Percentiles rank a stretch among this genome's conserved stretches.
These are phyloP conservation scores for Areca catechu DNA, from an alignment of 176 grass and related monocot species.

Conservation along the genomic window DNA sequence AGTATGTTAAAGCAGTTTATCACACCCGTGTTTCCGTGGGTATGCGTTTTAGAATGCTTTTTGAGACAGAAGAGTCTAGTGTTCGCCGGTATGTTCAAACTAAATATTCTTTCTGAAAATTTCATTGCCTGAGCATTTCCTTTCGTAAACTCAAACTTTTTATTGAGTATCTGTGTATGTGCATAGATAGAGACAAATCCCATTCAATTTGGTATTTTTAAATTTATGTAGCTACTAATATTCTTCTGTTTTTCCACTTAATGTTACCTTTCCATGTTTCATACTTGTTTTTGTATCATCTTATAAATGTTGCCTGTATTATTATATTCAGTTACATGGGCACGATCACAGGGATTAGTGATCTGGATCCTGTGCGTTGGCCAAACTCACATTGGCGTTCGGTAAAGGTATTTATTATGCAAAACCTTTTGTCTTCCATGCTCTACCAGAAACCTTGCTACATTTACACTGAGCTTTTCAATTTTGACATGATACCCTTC, in stretches of 20 bases:
- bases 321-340: conserved; percentile 9
- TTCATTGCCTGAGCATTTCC: too few relatives aligned
- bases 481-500: neutral
- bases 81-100: conserved; percentile 5
- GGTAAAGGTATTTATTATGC: neutral
- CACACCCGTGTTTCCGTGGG: neutral
- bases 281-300: too few relatives aligned
- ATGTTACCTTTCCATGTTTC: too few relatives aligned
- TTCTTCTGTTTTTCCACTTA: too few relatives aligned
- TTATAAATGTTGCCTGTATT: conserved; percentile 7
- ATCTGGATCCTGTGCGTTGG: neutral
- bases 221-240: too few relatives aligned
- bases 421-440: neutral
- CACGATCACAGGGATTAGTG: neutral
- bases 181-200: too few relatives aligned
- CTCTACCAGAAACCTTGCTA: too few relatives aligned
- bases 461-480: too few relatives aligned
- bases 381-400: conserved; percentile 9
- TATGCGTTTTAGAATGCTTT: conserved; percentile 15
- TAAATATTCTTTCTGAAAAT: too few relatives aligned
- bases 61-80: conserved; percentile 8
- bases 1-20: conserved; percentile 1
- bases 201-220: too few relatives aligned
- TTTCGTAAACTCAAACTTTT: too few relatives aligned
- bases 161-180: too few relatives aligned